These are phyloP conservation scores for Kazachstania martiniae DNA, from an alignment of 805 yeast species.

Conservation along the genomic window DNA sequence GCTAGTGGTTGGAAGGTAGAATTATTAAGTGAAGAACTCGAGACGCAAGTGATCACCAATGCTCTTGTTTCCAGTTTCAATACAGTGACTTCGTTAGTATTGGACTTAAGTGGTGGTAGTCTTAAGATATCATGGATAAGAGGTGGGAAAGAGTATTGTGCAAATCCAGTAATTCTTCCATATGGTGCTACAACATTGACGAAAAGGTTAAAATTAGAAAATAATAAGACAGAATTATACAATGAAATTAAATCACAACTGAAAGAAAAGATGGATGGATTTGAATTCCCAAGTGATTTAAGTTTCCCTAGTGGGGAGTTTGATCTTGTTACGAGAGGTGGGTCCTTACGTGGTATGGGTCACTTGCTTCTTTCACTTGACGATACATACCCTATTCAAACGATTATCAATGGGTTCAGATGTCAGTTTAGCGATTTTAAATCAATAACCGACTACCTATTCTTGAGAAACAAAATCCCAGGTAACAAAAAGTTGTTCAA, in stretches of 20 bases:
- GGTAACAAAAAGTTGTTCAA: constrained; percentile 40
- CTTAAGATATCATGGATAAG: constrained; percentile 62
- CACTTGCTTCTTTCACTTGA: constrained; percentile 43
- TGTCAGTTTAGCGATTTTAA: constrained; percentile 43
- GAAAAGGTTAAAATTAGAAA: constrained; percentile 41
- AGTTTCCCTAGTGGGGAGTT: constrained; percentile 39
- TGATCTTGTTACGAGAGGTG: constrained; percentile 59
- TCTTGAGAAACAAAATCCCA: constrained; percentile 40
- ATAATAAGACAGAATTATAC: constrained; percentile 37
- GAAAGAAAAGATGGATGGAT: constrained; percentile 37
- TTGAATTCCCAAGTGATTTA: constrained; percentile 43
- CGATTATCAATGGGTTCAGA: constrained; percentile 60
- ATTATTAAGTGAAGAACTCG: constrained; percentile 49
- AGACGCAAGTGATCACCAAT: constrained; percentile 55
- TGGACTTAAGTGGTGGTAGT: constrained; percentile 68
- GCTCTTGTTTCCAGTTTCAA: constrained; percentile 70
- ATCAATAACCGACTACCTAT: constrained; percentile 39
- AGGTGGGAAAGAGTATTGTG: constrained; percentile 46
- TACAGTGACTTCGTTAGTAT: constrained; percentile 52
- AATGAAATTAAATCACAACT: constrained; percentile 41
- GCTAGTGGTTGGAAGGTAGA: constrained; percentile 59
- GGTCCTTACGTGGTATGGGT: constrained; percentile 64
- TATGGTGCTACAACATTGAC: constrained; percentile 66
- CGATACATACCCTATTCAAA: constrained; percentile 54
- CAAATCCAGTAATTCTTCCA: constrained; percentile 52